Conservation (phyloP, 352 stramenopile species). For the Phytophthora melonis region DNA sequence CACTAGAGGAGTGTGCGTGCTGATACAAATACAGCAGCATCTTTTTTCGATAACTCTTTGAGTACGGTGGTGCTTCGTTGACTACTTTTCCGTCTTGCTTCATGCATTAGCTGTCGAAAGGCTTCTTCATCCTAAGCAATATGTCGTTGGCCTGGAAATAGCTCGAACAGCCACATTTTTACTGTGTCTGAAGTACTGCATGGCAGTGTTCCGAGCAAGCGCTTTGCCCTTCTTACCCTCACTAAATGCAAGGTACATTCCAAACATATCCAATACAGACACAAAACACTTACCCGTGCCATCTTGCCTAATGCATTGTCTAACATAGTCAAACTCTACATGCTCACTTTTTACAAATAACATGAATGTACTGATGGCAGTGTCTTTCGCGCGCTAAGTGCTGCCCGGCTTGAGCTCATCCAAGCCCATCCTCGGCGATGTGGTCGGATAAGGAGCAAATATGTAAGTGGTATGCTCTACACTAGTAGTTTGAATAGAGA, state of each 20-base stretch:
- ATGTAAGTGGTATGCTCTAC: constrained; percentile 23
- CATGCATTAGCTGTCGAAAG: constrained; percentile 13
- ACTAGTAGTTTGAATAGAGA: constrained; percentile 16
- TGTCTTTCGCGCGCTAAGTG: constrained; percentile 17
- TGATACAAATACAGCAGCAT: constrained; percentile 20
- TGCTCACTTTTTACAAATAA: constrained; percentile 23
- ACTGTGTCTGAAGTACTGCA: constrained; percentile 16
- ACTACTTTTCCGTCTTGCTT: constrained; percentile 10
- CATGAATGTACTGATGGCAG: constrained; percentile 16
- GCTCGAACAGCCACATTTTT: constrained; percentile 25
- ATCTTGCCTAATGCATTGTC: constrained; percentile 20
- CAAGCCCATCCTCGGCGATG: constrained; percentile 20
- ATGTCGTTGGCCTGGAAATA: constrained; percentile 11
- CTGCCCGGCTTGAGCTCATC: constrained; percentile 27
- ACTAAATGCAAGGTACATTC: constrained; percentile 35
- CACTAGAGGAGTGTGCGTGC: constrained; percentile 12
- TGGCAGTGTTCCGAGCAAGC: constrained; percentile 21
- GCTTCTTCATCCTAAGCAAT: constrained; percentile 20
- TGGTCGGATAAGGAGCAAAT: constrained; percentile 27
- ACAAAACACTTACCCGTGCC: too few relatives aligned
- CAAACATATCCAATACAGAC: too few relatives aligned
- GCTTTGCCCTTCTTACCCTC: constrained; percentile 25
- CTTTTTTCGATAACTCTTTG: constrained; percentile 11
- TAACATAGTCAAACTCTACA: constrained; percentile 30
- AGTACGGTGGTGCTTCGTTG: constrained; percentile 14